A percentile compares a stretch with the other conserved stretches of the same genome.
Conservation (phyloP, 2,329 filamentous ascomycete species). For the Colletotrichum eremochloae region DNA sequence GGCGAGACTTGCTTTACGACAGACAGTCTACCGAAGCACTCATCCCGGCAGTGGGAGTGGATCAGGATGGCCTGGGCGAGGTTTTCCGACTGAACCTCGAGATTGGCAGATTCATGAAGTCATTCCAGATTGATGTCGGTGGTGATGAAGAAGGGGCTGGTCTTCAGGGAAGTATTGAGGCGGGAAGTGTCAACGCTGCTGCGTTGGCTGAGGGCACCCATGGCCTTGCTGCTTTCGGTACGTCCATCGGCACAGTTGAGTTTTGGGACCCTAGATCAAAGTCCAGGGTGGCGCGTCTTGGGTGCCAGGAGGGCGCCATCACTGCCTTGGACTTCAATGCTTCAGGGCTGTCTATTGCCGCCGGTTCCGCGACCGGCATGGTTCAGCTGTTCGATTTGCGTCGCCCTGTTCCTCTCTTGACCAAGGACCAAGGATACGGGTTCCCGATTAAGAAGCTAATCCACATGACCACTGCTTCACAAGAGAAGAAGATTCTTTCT, state of each 20-base stretch:
- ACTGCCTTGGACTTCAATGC: constrained; percentile 89
- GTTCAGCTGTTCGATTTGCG: constrained; percentile 93
- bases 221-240: constrained; percentile 92
- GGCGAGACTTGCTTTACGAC: constrained; percentile 89
- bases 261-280: constrained; percentile 94
- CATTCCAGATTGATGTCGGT: constrained; percentile 91
- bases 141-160: constrained; percentile 80
- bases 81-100: constrained; percentile 95
- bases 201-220: constrained; percentile 91
- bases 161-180: constrained; percentile 87
- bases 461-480: constrained; percentile 77
- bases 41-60: constrained; percentile 88
- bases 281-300: constrained; percentile 82
- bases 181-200: constrained; percentile 88
- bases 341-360: constrained; percentile 86
- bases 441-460: constrained; percentile 90
- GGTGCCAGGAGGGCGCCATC: constrained; percentile 77
- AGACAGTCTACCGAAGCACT: constrained; percentile 85
- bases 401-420: constrained; percentile 85
- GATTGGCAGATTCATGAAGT: constrained; percentile 92
- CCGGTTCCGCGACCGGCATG: constrained; percentile 88
- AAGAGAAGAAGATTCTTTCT: constrained; percentile 89
- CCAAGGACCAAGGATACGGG: constrained; percentile 96
- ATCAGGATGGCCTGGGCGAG: constrained; percentile 87
- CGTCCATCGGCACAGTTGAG: constrained; percentile 93